Percentiles rank a stretch among this genome's conserved stretches.
These are phyloP conservation scores for Solanum piurae DNA, from an alignment of 257 asterid genomes.

Conservation along the genomic window DNA sequence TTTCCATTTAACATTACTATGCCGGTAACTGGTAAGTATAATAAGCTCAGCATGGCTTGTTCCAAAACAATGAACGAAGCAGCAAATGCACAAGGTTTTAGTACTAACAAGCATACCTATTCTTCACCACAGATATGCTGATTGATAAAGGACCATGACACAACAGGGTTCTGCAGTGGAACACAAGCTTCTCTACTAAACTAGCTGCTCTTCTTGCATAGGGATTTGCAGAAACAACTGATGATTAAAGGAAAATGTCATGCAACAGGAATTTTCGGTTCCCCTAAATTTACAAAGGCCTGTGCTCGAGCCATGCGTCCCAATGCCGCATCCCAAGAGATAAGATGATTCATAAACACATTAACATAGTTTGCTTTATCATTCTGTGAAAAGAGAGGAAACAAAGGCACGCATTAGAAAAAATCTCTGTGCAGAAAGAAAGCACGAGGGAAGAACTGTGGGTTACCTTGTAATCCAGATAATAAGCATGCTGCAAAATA, in stretches of 20 bases:
- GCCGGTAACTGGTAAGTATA: background rate
- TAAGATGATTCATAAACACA: constrained; percentile 25
- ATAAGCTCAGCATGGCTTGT: background rate
- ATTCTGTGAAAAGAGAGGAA: constrained; percentile 10
- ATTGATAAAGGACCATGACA: background rate
- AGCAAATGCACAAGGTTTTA: background rate
- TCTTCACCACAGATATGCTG: background rate
- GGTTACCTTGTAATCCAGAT: constrained; percentile 35
- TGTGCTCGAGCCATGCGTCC: constrained; percentile 90
- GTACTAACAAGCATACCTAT: background rate
- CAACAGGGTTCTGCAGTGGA: background rate
- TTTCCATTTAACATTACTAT: background rate
- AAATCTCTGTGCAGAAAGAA: background rate
- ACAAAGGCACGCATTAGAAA: background rate
- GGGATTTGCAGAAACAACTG: background rate
- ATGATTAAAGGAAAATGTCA: constrained; percentile 16
- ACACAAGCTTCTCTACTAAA: background rate
- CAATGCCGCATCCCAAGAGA: constrained; percentile 85
- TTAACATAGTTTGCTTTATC: constrained; percentile 23
- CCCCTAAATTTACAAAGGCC: constrained; percentile 88
- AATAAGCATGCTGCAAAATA: constrained; percentile 35
- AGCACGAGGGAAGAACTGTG: background rate
- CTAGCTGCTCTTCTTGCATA: background rate
- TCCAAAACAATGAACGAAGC: background rate
- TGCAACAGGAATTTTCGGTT: constrained; percentile 86